These are phyloP conservation scores for Cyberlindnera japonica DNA, from an alignment of 805 yeast species.

Conservation along the genomic window DNA sequence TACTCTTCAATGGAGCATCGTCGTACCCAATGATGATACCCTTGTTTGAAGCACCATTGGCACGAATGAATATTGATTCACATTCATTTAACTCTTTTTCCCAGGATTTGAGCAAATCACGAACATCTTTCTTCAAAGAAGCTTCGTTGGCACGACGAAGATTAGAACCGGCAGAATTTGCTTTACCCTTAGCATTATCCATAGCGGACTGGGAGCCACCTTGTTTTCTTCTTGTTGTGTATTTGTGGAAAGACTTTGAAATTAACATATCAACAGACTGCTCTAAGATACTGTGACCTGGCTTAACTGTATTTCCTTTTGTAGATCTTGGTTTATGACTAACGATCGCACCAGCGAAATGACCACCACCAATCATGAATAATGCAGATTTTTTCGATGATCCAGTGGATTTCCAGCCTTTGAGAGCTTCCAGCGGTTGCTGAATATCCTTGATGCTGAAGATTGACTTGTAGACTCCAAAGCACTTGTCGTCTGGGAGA, in stretches of 20 bases:
- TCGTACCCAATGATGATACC: constrained; percentile 65
- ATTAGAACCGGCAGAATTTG: constrained; percentile 92
- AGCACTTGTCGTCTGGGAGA: constrained; percentile 43
- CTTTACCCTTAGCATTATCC: constrained; percentile 91
- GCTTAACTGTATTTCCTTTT: constrained; percentile 51
- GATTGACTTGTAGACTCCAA: constrained; percentile 66
- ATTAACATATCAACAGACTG: constrained; percentile 64
- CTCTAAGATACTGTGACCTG: constrained; percentile 46
- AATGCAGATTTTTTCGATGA: constrained; percentile 58
- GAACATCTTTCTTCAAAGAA: constrained; percentile 75
- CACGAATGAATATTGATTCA: constrained; percentile 70
- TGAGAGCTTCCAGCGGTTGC: constrained; percentile 48
- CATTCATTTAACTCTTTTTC: constrained; percentile 53
- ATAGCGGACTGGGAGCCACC: constrained; percentile 95
- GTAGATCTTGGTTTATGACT: constrained; percentile 60
- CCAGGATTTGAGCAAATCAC: constrained; percentile 68
- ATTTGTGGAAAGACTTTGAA: constrained; percentile 88
- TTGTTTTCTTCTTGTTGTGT: constrained; percentile 94
- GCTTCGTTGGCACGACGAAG: constrained; percentile 88
- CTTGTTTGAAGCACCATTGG: constrained; percentile 68
- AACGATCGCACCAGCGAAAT: constrained; percentile 92
- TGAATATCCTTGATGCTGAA: constrained; percentile 42
- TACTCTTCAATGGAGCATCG: constrained; percentile 45
- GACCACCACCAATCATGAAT: constrained; percentile 96
- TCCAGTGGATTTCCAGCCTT: background rate